Evolutionary conservation across 768 basidiomycete species (phyloP), one percentile per base, ranked within the genome.

Genomic region (Thelephora ganbajun): DNA sequence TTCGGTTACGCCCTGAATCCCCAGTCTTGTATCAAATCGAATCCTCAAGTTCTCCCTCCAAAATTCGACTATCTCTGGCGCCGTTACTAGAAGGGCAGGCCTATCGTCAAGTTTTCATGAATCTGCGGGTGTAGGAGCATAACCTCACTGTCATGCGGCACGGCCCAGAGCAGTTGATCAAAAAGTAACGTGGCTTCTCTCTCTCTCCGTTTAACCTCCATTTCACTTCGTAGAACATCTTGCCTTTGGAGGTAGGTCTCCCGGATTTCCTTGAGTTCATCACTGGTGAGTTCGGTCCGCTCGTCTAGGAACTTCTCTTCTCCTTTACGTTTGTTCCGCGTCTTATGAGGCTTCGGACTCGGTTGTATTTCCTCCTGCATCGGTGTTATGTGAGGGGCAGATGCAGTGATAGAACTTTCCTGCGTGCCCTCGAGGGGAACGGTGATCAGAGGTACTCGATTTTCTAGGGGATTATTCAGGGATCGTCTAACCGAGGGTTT

Each of bases 241-340:
- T 90, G 88, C 19, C 67, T 73, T 56, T 79, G 67, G 13, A 84
- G 56, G 57, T 91, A 90, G 39, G 14, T 22, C 14, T 41, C 7
- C 3, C 16, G 39, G 22, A 59, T 51, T 48, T 77, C 88, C 68
- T 80, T 83, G 39, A 91, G 66, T 62, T 91, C 85, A 3, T 84
- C 80, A 50, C 89, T 84, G 4, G 86, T 85, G 34, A 91, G 64
- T 58, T 91, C 88, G 5, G 79, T 91, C 50, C 84, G 71, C 4
- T 71, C 63, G 59, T 91, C 88, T 6, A 90, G 60, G 3, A 84
- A 63, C 36, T 80, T 58, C 41, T 79, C 70, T 9, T 72, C 54
- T 2, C 67, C 66, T 51, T 74, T 82, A 48, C 68, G 61, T 57
- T 76, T 83, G 55, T 48, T 57, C 35, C 45, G 48, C 4, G 23